These are phyloP conservation scores for Colletotrichum sp. DNA, from an alignment of 2,329 filamentous ascomycete species.

Conservation along the genomic window DNA sequence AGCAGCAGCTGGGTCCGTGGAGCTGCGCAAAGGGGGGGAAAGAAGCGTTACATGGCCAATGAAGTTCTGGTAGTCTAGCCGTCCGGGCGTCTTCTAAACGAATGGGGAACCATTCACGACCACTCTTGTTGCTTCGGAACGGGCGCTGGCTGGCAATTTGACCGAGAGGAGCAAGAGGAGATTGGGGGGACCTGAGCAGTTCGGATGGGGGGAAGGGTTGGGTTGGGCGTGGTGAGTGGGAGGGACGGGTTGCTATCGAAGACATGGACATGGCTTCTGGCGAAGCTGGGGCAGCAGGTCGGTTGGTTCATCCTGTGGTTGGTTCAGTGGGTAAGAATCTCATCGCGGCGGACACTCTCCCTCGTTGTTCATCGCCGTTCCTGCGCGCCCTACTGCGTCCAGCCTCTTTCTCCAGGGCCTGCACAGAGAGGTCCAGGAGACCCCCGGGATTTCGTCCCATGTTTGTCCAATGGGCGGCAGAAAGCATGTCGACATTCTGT, in stretches of 20 bases:
- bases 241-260: slow-evolving; percentile 3
- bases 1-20: slow-evolving; percentile 13
- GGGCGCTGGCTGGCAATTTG: slow-evolving; percentile 18
- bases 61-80: neutral
- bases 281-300: neutral
- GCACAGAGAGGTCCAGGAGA: neutral
- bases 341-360: neutral
- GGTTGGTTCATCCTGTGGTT: slow-evolving; percentile 8
- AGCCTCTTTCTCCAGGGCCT: neutral
- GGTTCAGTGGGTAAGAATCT: slow-evolving; percentile 2
- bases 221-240: neutral
- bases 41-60: slow-evolving; percentile 19
- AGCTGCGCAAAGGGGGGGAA: slow-evolving; percentile 9
- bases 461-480: neutral
- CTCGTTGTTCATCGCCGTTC: neutral
- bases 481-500: slow-evolving; percentile 8
- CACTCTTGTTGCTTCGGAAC: slow-evolving; percentile 5
- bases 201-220: neutral
- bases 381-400: slow-evolving; percentile 1
- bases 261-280: neutral
- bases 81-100: slow-evolving; percentile 20
- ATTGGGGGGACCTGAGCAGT: neutral
- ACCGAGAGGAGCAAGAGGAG: slow-evolving; percentile 12
- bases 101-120: slow-evolving; percentile 14
- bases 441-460: slow-evolving; percentile 6